Conservation (phyloP, 257 asterid species). For the Ballota nigra region DNA sequence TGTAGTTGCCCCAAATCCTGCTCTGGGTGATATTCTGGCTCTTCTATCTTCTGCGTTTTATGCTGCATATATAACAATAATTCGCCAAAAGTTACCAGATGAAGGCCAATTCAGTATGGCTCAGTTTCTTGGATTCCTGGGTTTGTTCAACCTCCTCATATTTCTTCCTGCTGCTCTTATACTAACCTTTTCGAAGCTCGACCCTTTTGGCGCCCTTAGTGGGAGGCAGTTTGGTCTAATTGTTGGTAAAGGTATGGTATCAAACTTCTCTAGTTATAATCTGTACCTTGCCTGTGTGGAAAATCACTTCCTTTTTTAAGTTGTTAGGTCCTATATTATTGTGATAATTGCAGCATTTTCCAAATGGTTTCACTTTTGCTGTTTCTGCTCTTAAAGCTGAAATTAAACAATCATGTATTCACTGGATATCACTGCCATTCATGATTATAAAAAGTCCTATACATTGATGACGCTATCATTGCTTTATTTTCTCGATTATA, state of each 20-base stretch:
- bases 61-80: slow-evolving; percentile 78
- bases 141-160: slow-evolving; percentile 75
- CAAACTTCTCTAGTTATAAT: not conserved
- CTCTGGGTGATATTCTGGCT: slow-evolving; percentile 71
- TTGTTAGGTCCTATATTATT: not conserved
- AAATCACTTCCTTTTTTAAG: not conserved
- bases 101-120: slow-evolving; percentile 87
- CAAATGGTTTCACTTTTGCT: not conserved
- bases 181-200: slow-evolving; percentile 53
- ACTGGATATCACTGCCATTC: not conserved
- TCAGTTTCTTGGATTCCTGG: slow-evolving; percentile 90
- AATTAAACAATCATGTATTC: not conserved
- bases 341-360: slow-evolving; percentile 4
- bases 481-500: not conserved
- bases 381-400: slow-evolving; percentile 3
- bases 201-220: slow-evolving; percentile 52
- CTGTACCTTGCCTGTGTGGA: not conserved
- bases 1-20: slow-evolving; percentile 58
- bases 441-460: not conserved
- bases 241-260: slow-evolving; percentile 82
- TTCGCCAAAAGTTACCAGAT: slow-evolving; percentile 83
- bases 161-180: slow-evolving; percentile 72
- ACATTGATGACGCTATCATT: no score
- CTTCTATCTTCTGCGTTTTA: slow-evolving; percentile 78
- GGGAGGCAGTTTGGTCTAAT: slow-evolving; percentile 72